A percentile compares a stretch with the other conserved stretches of the same genome.
phyloP scores from a whole-genome alignment of 1,284 basidiomycete genomes.

The Malassezia sp. region DNA sequence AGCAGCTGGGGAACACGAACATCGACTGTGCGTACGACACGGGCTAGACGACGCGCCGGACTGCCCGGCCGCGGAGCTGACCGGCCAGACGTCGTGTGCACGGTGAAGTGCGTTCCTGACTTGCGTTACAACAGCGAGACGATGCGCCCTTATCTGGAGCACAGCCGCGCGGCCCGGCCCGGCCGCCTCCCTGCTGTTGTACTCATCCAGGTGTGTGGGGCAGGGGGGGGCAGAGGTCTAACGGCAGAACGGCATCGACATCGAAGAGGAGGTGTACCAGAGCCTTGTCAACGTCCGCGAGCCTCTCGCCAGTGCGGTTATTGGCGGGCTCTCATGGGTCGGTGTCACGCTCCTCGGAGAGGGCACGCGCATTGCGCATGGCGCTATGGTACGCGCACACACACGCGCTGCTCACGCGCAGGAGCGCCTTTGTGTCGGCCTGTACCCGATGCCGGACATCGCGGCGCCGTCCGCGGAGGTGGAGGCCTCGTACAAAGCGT shows the following conservation, averaged over 20 bases:
- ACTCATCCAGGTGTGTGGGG: too few species aligned
- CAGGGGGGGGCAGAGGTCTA: too few species aligned
- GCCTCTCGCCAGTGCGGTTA: conserved; percentile 20
- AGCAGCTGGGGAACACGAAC: conserved; percentile 54
- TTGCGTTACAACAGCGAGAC: conserved; percentile 54
- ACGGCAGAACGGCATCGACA: conserved; percentile 68
- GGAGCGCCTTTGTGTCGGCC: conserved; percentile 47
- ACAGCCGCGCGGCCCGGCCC: conserved; percentile 18
- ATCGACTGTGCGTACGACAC: conserved; percentile 56
- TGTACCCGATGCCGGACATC: conserved; percentile 24
- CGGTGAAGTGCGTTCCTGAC: conserved; percentile 66
- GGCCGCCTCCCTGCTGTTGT: conserved; percentile 54
- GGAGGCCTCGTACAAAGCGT: background rate
- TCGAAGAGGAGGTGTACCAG: conserved; percentile 59
- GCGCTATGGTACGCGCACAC: too few species aligned
- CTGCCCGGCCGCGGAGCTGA: too few species aligned
- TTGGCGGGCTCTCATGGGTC: conserved; percentile 49
- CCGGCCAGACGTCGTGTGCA: conserved; percentile 53
- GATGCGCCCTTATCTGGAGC: conserved; percentile 54
- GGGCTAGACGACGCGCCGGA: background rate
- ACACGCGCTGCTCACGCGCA: too few species aligned
- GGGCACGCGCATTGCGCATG: conserved; percentile 26
- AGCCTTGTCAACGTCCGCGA: conserved; percentile 48
- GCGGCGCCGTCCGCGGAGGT: background rate
- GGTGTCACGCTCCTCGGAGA: conserved; percentile 45